phyloP scores from a whole-genome alignment of 345 rosid species.

The Lepidium aucheri region DNA sequence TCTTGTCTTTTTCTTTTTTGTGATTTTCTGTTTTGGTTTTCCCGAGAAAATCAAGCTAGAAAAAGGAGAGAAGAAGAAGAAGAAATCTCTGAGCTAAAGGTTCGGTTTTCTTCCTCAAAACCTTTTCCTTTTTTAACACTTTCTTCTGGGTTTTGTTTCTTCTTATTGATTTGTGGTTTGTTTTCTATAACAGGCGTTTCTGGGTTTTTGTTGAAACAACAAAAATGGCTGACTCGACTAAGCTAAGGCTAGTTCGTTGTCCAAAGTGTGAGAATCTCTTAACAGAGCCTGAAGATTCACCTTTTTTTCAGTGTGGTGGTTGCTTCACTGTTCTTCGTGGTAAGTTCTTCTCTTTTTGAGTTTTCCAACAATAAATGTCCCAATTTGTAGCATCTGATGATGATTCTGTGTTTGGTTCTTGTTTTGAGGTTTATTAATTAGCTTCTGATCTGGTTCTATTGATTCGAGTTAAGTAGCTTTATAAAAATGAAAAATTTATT shows the following conservation, averaged over 20 bases:
- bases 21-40: constrained; percentile 7
- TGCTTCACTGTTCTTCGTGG: constrained; percentile 95
- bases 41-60: constrained; percentile 9
- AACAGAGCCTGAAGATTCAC: constrained; percentile 71
- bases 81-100: constrained; percentile 5
- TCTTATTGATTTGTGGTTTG: neutral
- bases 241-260: constrained; percentile 77
- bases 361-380: neutral
- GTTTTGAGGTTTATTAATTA: neutral
- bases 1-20: constrained; percentile 15
- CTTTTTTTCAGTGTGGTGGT: constrained; percentile 89
- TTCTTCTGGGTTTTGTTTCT: neutral
- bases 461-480: neutral
- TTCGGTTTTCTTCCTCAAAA: neutral
- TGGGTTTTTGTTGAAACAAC: constrained; percentile 1
- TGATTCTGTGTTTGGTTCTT: neutral
- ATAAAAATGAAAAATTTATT: neutral
- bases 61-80: neutral
- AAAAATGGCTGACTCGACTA: constrained; percentile 52
- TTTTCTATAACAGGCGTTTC: neutral
- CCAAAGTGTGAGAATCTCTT: constrained; percentile 90
- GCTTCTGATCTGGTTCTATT: neutral
- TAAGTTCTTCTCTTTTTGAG: constrained; percentile 7
- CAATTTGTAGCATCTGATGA: neutral
- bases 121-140: neutral